phyloP scores from a whole-genome alignment of 495 filamentous ascomycete genomes.

The Hypoxylon fuscum region DNA sequence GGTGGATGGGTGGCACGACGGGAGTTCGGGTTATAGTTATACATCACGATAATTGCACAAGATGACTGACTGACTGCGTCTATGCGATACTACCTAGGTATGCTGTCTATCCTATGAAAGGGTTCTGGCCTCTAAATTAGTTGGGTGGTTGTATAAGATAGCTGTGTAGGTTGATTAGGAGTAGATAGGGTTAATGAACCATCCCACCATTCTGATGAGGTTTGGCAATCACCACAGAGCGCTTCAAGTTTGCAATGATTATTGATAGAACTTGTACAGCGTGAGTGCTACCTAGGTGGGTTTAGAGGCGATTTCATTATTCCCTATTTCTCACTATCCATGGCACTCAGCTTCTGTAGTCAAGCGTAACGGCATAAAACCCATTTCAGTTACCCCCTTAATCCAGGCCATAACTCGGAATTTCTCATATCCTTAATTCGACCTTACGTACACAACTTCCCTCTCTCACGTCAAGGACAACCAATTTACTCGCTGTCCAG shows the following conservation, averaged over 20 bases:
- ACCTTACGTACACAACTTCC: too few species aligned
- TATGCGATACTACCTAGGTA: not conserved
- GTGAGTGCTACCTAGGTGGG: too few species aligned
- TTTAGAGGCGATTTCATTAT: too few species aligned
- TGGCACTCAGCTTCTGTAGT: too few species aligned
- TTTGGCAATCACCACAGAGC: not conserved
- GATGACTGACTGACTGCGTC: conserved; percentile 15
- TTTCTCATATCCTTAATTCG: too few species aligned
- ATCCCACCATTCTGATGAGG: not conserved
- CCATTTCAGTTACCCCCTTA: too few species aligned
- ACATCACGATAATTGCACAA: conserved; percentile 41
- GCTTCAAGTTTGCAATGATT: not conserved
- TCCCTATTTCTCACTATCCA: too few species aligned
- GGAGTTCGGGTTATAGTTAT: conserved; percentile 39
- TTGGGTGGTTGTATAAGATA: conserved; percentile 21
- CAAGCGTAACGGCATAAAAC: too few species aligned
- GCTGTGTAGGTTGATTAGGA: not conserved
- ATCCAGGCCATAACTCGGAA: too few species aligned
- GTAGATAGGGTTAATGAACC: not conserved
- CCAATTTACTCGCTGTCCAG: too few species aligned
- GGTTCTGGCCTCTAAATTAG: not conserved
- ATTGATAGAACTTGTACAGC: not conserved
- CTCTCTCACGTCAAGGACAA: too few species aligned
- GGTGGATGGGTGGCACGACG: conserved; percentile 31
- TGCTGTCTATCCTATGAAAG: not conserved